These are phyloP conservation scores for Eimeria praecox DNA, from an alignment of 169 alveolate species.

Conservation along the genomic window DNA sequence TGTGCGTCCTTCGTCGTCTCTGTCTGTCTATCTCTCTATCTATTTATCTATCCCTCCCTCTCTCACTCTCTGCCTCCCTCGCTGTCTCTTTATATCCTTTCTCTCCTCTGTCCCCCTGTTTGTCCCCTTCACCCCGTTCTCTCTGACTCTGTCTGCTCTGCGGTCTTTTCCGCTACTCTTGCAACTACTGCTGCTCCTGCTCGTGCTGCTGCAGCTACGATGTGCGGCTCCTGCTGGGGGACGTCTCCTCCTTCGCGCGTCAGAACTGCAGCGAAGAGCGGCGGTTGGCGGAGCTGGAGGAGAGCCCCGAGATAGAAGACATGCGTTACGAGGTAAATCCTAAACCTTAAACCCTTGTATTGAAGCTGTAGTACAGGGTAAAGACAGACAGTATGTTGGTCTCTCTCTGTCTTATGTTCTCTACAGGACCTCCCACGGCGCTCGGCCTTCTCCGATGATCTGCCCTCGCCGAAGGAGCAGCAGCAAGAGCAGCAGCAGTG, in stretches of 20 bases:
- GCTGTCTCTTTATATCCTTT: neutral
- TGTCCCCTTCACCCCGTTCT: neutral
- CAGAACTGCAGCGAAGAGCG: conserved; percentile 60
- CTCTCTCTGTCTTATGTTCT: neutral
- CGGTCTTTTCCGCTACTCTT: neutral
- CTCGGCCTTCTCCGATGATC: conserved; percentile 66
- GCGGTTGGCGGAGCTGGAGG: conserved; percentile 43
- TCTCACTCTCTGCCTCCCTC: neutral
- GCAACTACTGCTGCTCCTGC: conserved; percentile 10
- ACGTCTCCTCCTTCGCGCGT: conserved; percentile 29
- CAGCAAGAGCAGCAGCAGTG: conserved; percentile 50
- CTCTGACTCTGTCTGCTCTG: neutral
- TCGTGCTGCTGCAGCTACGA: conserved; percentile 66
- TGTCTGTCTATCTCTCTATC: neutral
- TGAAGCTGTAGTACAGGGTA: neutral
- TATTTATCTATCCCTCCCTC: neutral
- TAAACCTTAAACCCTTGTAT: neutral
- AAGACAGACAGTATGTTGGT: neutral
- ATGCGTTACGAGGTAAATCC: conserved; percentile 65
- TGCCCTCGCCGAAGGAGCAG: conserved; percentile 26
- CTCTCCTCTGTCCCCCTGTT: neutral
- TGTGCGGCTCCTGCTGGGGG: conserved; percentile 67
- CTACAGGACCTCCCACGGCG: conserved; percentile 62
- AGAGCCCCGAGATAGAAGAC: conserved; percentile 45
- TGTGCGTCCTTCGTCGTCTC: neutral